phyloP scores from a whole-genome alignment of 352 stramenopile species.

The Pythium dissimile region DNA sequence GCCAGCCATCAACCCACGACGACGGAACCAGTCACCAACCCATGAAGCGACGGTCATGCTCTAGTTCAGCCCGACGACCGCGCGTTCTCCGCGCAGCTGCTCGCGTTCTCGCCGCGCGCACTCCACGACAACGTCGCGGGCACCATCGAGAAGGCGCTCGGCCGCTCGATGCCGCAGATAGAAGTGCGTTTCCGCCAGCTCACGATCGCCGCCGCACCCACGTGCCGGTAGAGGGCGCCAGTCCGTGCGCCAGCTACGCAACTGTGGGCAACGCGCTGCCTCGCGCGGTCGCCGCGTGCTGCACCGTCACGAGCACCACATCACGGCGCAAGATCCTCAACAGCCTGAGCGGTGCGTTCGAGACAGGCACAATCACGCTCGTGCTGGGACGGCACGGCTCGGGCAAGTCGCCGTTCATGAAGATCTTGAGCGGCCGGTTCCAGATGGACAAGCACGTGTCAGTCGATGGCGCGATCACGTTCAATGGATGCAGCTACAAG shows the following conservation, averaged over 20 bases:
- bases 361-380: slow-evolving; percentile 8
- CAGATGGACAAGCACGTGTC: slow-evolving; percentile 11
- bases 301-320: slow-evolving; percentile 12
- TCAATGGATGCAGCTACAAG: slow-evolving; percentile 14
- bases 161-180: slow-evolving; percentile 35
- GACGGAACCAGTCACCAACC: too few species aligned
- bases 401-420: slow-evolving; percentile 10
- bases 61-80: slow-evolving; percentile 5
- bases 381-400: slow-evolving; percentile 9
- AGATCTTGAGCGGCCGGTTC: slow-evolving; percentile 15
- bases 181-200: slow-evolving; percentile 26
- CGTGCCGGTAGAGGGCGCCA: slow-evolving; percentile 16
- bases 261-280: slow-evolving; percentile 18
- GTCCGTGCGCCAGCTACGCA: slow-evolving; percentile 5
- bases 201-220: slow-evolving; percentile 20
- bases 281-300: neutral
- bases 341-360: slow-evolving; percentile 15
- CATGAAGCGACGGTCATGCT: too few species aligned
- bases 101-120: slow-evolving; percentile 18
- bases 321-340: slow-evolving; percentile 16
- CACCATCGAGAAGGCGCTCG: slow-evolving; percentile 19
- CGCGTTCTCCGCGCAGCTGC: slow-evolving; percentile 2
- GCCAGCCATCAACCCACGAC: too few species aligned
- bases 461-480: slow-evolving; percentile 15
- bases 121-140: slow-evolving; percentile 36